These are phyloP conservation scores for Colletotrichum aenigma DNA, from an alignment of 2,329 filamentous ascomycete species.

Conservation along the genomic window DNA sequence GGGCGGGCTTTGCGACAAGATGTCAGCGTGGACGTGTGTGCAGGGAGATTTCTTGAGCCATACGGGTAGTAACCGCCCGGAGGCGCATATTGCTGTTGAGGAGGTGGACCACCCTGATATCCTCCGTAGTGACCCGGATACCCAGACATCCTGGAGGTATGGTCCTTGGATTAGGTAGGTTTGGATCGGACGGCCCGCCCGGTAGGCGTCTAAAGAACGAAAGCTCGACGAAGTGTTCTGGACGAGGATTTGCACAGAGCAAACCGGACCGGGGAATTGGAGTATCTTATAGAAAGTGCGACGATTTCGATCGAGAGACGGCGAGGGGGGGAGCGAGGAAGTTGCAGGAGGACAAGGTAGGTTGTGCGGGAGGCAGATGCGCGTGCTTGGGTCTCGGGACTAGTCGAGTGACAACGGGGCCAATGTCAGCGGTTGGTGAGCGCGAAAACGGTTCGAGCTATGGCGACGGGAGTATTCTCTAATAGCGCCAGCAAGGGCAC, in stretches of 20 bases:
- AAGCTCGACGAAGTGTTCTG: background rate
- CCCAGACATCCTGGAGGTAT: conserved; percentile 58
- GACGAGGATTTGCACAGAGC: background rate
- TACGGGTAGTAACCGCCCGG: conserved; percentile 57
- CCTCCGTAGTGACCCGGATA: conserved; percentile 60
- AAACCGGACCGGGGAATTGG: background rate
- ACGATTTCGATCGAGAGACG: background rate
- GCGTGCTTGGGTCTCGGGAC: conserved; percentile 10
- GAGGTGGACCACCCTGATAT: conserved; percentile 39
- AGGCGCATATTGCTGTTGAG: conserved; percentile 40
- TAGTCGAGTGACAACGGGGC: conserved; percentile 3
- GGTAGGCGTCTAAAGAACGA: background rate
- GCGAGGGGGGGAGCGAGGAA: background rate
- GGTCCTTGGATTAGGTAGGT: background rate
- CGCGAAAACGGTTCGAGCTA: background rate
- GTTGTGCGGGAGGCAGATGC: background rate
- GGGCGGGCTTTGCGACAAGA: conserved; percentile 33
- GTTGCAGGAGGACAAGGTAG: background rate
- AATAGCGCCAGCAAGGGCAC: background rate
- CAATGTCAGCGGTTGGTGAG: conserved; percentile 6
- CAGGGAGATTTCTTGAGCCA: conserved; percentile 33
- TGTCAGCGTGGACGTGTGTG: conserved; percentile 26
- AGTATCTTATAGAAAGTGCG: background rate
- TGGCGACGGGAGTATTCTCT: background rate
- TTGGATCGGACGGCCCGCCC: background rate